Percentiles rank a stretch among this genome's conserved stretches.
phyloP scores from a whole-genome alignment of 2,329 filamentous ascomycete species.

The Botrytis fragariae region DNA sequence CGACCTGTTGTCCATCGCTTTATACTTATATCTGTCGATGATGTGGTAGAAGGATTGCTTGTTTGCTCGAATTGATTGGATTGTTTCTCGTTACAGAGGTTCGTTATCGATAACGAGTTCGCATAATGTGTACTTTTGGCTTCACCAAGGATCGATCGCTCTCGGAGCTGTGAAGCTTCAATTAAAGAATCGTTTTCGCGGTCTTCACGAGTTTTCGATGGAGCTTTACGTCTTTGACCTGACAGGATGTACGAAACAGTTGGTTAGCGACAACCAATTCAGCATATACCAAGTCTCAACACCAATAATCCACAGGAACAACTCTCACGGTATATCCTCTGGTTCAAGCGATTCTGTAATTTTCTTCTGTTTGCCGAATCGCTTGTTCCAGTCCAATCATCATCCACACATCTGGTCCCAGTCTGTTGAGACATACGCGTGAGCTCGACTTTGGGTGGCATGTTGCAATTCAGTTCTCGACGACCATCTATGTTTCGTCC shows the following conservation, averaged over 20 bases:
- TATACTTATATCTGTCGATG: background rate
- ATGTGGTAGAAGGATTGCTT: background rate
- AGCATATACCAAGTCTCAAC: background rate
- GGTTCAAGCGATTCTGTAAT: slow-evolving; percentile 47
- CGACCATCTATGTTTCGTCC: background rate
- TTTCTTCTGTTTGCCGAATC: slow-evolving; percentile 44
- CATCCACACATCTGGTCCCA: slow-evolving; percentile 42
- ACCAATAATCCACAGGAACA: background rate
- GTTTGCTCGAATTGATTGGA: background rate
- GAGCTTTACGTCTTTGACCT: background rate
- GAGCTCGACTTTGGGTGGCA: background rate
- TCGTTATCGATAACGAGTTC: background rate
- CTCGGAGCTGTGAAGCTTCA: background rate
- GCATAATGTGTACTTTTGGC: background rate
- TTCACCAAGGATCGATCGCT: background rate
- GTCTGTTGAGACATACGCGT: background rate
- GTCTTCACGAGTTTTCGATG: background rate
- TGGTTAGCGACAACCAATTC: slow-evolving; percentile 11
- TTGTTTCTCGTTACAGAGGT: background rate
- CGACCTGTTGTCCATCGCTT: background rate
- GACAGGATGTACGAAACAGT: background rate
- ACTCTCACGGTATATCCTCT: slow-evolving; percentile 45
- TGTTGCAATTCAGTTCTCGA: background rate
- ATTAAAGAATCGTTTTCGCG: background rate
- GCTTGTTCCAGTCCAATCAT: slow-evolving; percentile 48